Base-by-base conservation (phyloP, 2,329 filamentous ascomycete species). In the Aspergillus sojae region DNA sequence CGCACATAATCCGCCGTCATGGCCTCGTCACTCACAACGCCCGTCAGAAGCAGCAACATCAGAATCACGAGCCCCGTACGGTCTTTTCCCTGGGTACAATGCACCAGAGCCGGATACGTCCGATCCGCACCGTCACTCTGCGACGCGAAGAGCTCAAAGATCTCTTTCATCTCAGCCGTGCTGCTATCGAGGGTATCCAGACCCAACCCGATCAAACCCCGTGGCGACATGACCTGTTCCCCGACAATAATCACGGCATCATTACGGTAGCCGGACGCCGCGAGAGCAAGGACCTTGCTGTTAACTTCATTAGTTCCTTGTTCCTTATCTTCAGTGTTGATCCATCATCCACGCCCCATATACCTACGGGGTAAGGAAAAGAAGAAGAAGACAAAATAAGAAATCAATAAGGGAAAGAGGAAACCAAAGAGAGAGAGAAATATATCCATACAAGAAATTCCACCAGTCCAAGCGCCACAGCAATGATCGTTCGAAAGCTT, bases 41-140 rank as follows among this genome's bases (percentile, higher is more conserved):
- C 68, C 2, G 91, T 81, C 12, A 91, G 79, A 71, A 94, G 82
- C 23, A 96, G 79, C 0, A 90, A 77, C 4, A 96, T 80, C 46
- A 90, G 81, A 5, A 92, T 82, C 12, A 91, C 82, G 14, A 96
- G 80, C 0, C 93, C 93, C 1, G 88, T 93, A 2, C 93, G 86
- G 73, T 96, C 93, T 75, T 96, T 97, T 62, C 93, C 93, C 72
- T 96, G 92, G 0, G 93, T 95, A 77, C 93, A 97, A 77, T 96
- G 92, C 2, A 95, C 80, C 9, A 96, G 74, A 1, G 89, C 77
- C 0, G 93, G 92, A 66, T 88, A 87, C 19, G 82, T 82, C 0
- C 75, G 69, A 2, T 80, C 74, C 1, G 82, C 74, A 11, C 45
- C 50, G 3, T n/a, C 36, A n/a, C 21, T 26, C 11, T 28, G 19